Evolutionary conservation across 768 basidiomycete genomes (phyloP).

Genomic region (Boletus patriciae): DNA sequence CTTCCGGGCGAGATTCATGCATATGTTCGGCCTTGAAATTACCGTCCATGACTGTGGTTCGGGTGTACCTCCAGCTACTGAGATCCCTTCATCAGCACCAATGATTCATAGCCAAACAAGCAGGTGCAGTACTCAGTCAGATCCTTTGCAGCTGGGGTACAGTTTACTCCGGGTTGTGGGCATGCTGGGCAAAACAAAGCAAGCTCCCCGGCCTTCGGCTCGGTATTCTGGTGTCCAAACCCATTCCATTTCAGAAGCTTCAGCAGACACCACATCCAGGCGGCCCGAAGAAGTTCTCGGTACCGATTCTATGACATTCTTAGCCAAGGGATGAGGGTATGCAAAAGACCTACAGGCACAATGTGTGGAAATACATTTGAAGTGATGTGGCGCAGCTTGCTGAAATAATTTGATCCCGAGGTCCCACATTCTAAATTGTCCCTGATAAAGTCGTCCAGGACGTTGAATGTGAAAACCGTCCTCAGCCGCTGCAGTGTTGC

Average conservation of each 20-base stretch:
- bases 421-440: conserved; percentile 22
- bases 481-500: rapidly evolving
- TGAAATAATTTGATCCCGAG: neutral
- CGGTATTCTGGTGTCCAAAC: neutral
- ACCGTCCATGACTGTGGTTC: too few species aligned
- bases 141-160: too few species aligned
- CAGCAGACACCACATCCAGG: conserved; percentile 16
- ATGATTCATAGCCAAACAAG: too few species aligned
- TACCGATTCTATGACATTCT: conserved; percentile 14
- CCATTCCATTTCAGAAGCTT: conserved; percentile 24
- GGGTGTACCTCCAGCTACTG: too few species aligned
- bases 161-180: conserved; percentile 23
- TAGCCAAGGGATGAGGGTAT: too few species aligned
- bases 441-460: conserved; percentile 20
- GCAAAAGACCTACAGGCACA: neutral
- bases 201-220: neutral
- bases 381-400: neutral
- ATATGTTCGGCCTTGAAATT: too few species aligned
- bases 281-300: conserved; percentile 13
- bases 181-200: conserved; percentile 27
- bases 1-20: too few species aligned
- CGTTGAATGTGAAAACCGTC: conserved; percentile 12
- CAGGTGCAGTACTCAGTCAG: too few species aligned
- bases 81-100: too few species aligned
- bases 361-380: neutral